A percentile compares a stretch with the other conserved stretches of the same genome.
Evolutionary conservation across 495 filamentous ascomycete genomes (phyloP).

Genomic region (Neurospora sublineolata): DNA sequence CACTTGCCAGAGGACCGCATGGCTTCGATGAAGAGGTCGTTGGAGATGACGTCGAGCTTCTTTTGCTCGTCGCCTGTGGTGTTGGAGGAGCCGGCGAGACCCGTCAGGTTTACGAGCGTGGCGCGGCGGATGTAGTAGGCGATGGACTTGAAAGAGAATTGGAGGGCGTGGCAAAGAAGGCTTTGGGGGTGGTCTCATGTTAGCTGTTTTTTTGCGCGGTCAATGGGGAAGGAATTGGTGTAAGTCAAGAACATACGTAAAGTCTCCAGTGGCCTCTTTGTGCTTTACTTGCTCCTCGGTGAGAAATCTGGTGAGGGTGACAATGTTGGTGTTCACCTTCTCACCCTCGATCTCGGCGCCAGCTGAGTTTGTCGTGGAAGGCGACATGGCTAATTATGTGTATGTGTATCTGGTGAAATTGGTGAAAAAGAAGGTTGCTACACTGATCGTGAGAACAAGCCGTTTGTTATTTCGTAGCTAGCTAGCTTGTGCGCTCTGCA

Average conservation of each 20-base stretch:
- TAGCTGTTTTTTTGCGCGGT: background rate
- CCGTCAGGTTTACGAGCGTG: constrained; percentile 91
- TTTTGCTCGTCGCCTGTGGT: constrained; percentile 96
- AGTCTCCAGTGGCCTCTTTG: constrained; percentile 92
- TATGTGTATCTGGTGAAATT: background rate
- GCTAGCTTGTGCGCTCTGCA: background rate
- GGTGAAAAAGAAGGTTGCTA: background rate
- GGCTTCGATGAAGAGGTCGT: constrained; percentile 89
- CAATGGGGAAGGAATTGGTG: background rate
- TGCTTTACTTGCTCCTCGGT: constrained; percentile 92
- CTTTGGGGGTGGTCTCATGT: constrained; percentile 28
- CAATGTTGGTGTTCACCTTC: constrained; percentile 87
- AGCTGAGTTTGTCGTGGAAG: constrained; percentile 23
- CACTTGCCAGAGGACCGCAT: constrained; percentile 89
- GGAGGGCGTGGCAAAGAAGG: constrained; percentile 90
- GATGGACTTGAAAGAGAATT: constrained; percentile 99
- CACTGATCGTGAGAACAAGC: background rate
- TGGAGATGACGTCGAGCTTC: constrained; percentile 98
- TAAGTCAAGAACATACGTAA: constrained; percentile 55
- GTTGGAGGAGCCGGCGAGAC: constrained; percentile 89
- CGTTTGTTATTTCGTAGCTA: background rate
- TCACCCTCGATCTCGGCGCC: constrained; percentile 35
- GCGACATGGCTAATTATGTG: constrained; percentile 5
- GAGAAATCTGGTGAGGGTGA: constrained; percentile 88
- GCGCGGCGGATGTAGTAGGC: constrained; percentile 98